These are phyloP conservation scores for Colletotrichum lindemuthianum DNA, from an alignment of 2,329 filamentous ascomycete species.

Conservation along the genomic window DNA sequence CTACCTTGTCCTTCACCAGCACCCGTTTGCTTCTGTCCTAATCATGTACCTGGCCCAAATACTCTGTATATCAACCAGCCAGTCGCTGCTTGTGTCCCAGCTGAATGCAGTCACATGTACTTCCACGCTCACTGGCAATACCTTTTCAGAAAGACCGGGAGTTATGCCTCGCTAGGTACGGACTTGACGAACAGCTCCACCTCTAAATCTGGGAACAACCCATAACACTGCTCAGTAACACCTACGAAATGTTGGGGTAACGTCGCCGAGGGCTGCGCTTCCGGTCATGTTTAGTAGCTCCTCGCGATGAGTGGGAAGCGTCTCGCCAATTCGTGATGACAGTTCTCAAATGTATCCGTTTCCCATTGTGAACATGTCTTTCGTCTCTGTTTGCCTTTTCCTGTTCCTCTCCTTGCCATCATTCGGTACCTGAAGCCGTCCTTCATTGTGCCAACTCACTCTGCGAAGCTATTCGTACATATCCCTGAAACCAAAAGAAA, in stretches of 20 bases:
- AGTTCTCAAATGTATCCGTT: too few relatives aligned
- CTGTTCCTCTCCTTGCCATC: background rate
- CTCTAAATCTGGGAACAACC: background rate
- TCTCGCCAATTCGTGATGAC: constrained; percentile 36
- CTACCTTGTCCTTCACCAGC: background rate
- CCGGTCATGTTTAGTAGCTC: constrained; percentile 12
- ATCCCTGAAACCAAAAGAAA: too few relatives aligned
- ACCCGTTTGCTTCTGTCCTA: too few relatives aligned
- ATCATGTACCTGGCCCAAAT: background rate
- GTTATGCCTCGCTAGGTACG: constrained; percentile 16
- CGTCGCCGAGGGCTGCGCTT: constrained; percentile 30
- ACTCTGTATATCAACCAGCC: background rate
- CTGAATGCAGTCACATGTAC: too few relatives aligned
- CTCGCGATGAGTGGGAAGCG: constrained; percentile 6
- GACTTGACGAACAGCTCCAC: constrained; percentile 13
- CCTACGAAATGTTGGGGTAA: constrained; percentile 6
- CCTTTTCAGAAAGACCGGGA: background rate
- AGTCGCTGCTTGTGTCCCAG: too few relatives aligned
- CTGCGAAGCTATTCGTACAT: too few relatives aligned
- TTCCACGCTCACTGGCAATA: too few relatives aligned
- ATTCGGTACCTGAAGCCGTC: background rate
- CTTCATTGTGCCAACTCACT: too few relatives aligned
- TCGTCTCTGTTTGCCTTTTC: background rate
- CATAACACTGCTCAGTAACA: background rate
- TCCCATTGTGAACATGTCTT: background rate